A percentile compares a stretch with the other conserved stretches of the same genome.
These are phyloP conservation scores for Aspergillus udagawae DNA, from an alignment of 2,329 filamentous ascomycete species.

Conservation along the genomic window DNA sequence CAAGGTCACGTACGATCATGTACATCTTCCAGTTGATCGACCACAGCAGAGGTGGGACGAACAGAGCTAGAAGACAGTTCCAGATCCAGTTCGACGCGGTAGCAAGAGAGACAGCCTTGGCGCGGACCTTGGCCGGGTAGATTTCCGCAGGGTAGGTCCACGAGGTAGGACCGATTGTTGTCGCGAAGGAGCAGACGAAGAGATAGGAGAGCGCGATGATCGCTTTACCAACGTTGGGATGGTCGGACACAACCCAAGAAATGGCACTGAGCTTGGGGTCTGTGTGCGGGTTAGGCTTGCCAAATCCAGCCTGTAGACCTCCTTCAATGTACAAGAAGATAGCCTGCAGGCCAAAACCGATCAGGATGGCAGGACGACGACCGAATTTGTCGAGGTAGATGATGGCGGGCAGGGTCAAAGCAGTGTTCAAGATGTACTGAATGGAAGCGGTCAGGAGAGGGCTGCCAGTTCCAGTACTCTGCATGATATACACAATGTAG, in stretches of 20 bases:
- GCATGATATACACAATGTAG: constrained; percentile 64
- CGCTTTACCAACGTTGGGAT: constrained; percentile 18
- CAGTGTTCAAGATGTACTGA: constrained; percentile 72
- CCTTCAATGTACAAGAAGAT: constrained; percentile 38
- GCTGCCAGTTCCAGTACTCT: constrained; percentile 54
- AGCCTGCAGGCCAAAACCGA: constrained; percentile 60
- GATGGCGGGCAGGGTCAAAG: constrained; percentile 71
- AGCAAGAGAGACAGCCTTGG: constrained; percentile 17
- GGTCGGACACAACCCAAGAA: constrained; percentile 14
- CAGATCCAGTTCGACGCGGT: constrained; percentile 18
- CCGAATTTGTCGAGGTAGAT: constrained; percentile 71
- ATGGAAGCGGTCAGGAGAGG: constrained; percentile 63
- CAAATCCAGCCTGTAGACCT: constrained; percentile 29
- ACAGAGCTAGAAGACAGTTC: constrained; percentile 17
- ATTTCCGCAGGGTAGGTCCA: constrained; percentile 19
- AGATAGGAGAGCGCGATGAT: constrained; percentile 26
- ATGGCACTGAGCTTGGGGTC: constrained; percentile 14
- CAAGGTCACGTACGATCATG: constrained; percentile 12
- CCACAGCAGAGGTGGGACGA: constrained; percentile 16
- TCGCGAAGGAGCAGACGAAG: constrained; percentile 23
- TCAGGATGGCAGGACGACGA: constrained; percentile 61
- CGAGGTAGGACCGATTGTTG: constrained; percentile 20
- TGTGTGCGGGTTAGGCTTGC: constrained; percentile 1
- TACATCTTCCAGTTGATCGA: constrained; percentile 21
- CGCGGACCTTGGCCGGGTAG: constrained; percentile 16